Evolutionary conservation across 495 filamentous ascomycete species (phyloP).

Genomic region (Neurospora tetrasperma): DNA sequence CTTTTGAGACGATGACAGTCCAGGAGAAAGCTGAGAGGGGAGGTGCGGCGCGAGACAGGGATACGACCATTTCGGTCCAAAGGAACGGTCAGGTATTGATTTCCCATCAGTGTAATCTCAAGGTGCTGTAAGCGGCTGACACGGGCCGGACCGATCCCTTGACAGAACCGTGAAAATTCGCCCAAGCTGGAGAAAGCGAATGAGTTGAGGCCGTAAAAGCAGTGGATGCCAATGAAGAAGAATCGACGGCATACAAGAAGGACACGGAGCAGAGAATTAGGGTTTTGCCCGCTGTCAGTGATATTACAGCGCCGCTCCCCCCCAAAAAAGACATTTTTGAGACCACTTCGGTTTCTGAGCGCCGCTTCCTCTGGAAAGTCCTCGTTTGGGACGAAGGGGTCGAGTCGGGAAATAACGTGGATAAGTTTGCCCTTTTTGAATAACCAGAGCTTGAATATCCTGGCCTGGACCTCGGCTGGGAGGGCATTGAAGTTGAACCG

Average conservation of each 20-base stretch:
- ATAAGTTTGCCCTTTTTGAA: conserved; percentile 17
- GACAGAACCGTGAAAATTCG: conserved; percentile 29
- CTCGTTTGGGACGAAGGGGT: conserved; percentile 14
- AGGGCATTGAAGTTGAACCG: conserved; percentile 21
- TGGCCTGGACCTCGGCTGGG: conserved; percentile 17
- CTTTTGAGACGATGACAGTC: conserved; percentile 25
- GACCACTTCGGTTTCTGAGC: conserved; percentile 7
- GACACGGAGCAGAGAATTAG: conserved; percentile 15
- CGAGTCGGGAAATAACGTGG: conserved; percentile 32
- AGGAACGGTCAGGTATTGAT: conserved; percentile 11
- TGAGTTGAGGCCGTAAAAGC: conserved; percentile 34
- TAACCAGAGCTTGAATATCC: conserved; percentile 22
- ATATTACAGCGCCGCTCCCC: conserved; percentile 19
- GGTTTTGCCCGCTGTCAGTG: conserved; percentile 9
- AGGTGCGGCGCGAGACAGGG: conserved; percentile 18
- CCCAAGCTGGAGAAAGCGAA: conserved; percentile 37
- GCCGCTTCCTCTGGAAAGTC: conserved; percentile 11
- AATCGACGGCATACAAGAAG: conserved; percentile 26
- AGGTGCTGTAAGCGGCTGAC: conserved; percentile 27
- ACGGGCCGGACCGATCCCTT: conserved; percentile 22
- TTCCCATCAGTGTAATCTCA: conserved; percentile 24
- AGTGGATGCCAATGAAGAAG: conserved; percentile 23
- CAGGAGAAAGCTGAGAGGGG: conserved; percentile 16
- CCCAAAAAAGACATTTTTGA: conserved; percentile 24
- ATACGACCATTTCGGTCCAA: not conserved